Percentiles rank a stretch among this genome's conserved stretches.
These are phyloP conservation scores for Neurospora sp. DNA, from an alignment of 495 filamentous ascomycete species.

Conservation along the genomic window DNA sequence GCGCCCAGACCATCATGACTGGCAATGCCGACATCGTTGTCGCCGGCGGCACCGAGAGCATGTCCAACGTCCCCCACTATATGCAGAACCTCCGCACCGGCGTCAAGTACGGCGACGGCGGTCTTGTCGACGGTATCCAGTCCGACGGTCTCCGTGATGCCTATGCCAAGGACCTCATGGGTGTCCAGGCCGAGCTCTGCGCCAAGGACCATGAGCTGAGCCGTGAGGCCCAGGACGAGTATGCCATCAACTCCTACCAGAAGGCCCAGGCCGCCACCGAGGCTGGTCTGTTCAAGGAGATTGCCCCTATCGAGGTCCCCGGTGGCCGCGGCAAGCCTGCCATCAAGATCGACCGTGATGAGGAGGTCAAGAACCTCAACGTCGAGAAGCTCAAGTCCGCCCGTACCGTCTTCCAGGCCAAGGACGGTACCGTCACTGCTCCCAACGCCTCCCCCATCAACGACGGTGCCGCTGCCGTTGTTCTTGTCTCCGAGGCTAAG, in stretches of 20 bases:
- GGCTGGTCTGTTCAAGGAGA: constrained; percentile 74
- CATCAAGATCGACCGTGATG: constrained; percentile 71
- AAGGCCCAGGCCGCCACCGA: constrained; percentile 80
- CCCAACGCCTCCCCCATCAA: constrained; percentile 94
- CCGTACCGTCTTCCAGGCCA: constrained; percentile 75
- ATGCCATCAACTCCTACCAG: constrained; percentile 85
- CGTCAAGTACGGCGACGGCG: constrained; percentile 82
- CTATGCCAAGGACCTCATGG: constrained; percentile 90
- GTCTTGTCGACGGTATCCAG: constrained; percentile 78
- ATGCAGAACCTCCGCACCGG: constrained; percentile 73
- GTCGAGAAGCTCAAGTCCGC: constrained; percentile 77
- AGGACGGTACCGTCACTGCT: constrained; percentile 85
- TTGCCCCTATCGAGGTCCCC: constrained; percentile 78
- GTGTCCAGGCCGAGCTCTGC: constrained; percentile 84
- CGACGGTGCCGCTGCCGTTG: constrained; percentile 82
- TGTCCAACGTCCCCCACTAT: constrained; percentile 98
- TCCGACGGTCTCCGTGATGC: constrained; percentile 90
- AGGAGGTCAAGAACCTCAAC: constrained; percentile 97
- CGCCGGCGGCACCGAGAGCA: constrained; percentile 90
- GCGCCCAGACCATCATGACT: constrained; percentile 91
- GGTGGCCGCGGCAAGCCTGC: constrained; percentile 84
- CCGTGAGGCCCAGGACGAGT: constrained; percentile 80
- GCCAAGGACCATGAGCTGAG: constrained; percentile 70
- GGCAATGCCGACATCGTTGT: constrained; percentile 85
- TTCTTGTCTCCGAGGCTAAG: constrained; percentile 83